Evolutionary conservation across 169 alveolate genomes (phyloP).

Genomic region (Plasmodium reichenowi): DNA sequence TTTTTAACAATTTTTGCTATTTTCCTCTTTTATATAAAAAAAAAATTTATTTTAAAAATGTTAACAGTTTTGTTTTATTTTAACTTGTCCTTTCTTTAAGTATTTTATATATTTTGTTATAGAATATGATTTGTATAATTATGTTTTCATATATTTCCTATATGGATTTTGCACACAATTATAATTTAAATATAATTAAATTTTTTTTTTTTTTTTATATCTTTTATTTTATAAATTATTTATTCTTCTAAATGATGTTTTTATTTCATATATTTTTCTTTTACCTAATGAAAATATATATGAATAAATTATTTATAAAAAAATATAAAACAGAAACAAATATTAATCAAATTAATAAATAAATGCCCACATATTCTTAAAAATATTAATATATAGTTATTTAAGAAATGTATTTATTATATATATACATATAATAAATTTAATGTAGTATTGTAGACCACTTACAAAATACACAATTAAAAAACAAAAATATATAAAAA

Average conservation of each 20-base stretch:
- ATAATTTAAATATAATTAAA: too few relatives aligned
- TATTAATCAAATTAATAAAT: too few relatives aligned
- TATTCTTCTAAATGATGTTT: slow-evolving; percentile 12
- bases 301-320: slow-evolving; percentile 1
- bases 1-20: background rate
- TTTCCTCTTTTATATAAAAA: too few relatives aligned
- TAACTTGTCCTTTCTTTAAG: slow-evolving; percentile 8
- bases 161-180: slow-evolving; percentile 50
- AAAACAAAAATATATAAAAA: too few relatives aligned
- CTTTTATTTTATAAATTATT: slow-evolving; percentile 14
- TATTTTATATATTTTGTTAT: slow-evolving; percentile 40
- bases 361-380: too few relatives aligned
- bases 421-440: too few relatives aligned
- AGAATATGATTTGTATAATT: slow-evolving; percentile 36
- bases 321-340: background rate
- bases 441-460: too few relatives aligned
- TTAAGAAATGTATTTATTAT: too few relatives aligned
- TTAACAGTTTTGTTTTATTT: slow-evolving; percentile 32
- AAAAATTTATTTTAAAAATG: slow-evolving; percentile 10
- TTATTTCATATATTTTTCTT: slow-evolving; percentile 25
- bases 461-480: too few relatives aligned
- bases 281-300: slow-evolving; percentile 30
- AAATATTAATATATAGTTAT: too few relatives aligned
- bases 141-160: slow-evolving; percentile 22
- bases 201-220: slow-evolving; percentile 8